Percentiles rank a stretch among this genome's conserved stretches.
phyloP scores from a whole-genome alignment of 1,139 yeast genomes.

The Pichia sp. region DNA sequence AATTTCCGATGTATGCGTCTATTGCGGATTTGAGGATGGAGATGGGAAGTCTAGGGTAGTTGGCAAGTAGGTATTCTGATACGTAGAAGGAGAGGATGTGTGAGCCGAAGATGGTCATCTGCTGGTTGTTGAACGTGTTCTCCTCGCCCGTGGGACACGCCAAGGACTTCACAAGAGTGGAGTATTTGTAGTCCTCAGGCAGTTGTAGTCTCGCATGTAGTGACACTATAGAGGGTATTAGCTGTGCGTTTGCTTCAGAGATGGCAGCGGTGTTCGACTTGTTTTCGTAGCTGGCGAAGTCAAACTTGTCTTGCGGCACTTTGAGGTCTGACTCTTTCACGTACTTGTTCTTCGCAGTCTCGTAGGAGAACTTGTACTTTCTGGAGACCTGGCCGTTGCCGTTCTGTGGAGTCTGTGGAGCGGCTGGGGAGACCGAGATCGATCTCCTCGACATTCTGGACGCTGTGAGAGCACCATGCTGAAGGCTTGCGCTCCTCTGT shows the following conservation, averaged over 20 bases:
- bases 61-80: constrained; percentile 65
- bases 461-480: not conserved
- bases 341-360: constrained; percentile 25
- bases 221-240: constrained; percentile 71
- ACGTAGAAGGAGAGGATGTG: constrained; percentile 72
- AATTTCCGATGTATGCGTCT: constrained; percentile 65
- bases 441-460: not conserved
- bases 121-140: constrained; percentile 58
- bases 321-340: constrained; percentile 17
- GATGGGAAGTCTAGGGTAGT: constrained; percentile 87
- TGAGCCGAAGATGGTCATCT: constrained; percentile 79
- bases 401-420: constrained; percentile 8
- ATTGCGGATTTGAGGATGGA: constrained; percentile 71
- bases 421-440: constrained; percentile 19
- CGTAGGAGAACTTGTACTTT: constrained; percentile 27
- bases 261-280: constrained; percentile 28
- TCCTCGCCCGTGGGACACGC: constrained; percentile 39
- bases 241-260: constrained; percentile 44
- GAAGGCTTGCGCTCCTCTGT: not conserved
- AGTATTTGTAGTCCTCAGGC: constrained; percentile 50
- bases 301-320: constrained; percentile 21
- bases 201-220: constrained; percentile 72
- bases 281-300: constrained; percentile 29
- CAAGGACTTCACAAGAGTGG: constrained; percentile 78
- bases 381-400: constrained; percentile 9